Evolutionary conservation across 345 rosid species (phyloP).

Genomic region (Eucalyptus cloeziana): DNA sequence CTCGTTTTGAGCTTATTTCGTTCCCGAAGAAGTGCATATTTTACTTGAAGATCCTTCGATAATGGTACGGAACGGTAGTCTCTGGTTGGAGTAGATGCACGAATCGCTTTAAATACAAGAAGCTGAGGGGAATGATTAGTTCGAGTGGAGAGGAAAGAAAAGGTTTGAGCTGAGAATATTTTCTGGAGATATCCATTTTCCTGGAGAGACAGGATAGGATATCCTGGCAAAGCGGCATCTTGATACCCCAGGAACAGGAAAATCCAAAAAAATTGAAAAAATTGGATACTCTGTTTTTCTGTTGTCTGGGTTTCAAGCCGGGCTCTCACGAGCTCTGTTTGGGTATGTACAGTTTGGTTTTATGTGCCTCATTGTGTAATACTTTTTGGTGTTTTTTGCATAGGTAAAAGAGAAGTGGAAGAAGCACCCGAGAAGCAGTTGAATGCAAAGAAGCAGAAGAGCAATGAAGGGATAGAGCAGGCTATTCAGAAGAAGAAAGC

Average conservation of each 20-base stretch:
- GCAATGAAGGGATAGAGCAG: constrained; percentile 16
- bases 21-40: background rate
- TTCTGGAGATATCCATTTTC: too few relatives aligned
- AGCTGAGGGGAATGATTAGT: background rate
- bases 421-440: constrained; percentile 35
- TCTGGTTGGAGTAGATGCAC: too few relatives aligned
- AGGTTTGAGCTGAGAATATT: too few relatives aligned
- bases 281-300: background rate
- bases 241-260: background rate
- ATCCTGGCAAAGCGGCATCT: background rate
- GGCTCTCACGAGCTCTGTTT: background rate
- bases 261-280: background rate
- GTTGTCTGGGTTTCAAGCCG: background rate
- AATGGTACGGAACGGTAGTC: background rate
- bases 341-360: background rate
- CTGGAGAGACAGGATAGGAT: too few relatives aligned
- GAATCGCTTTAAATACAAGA: too few relatives aligned
- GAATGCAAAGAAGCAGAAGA: constrained; percentile 61
- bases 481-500: constrained; percentile 34
- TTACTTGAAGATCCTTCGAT: background rate
- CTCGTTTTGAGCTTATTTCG: background rate
- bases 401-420: constrained; percentile 73
- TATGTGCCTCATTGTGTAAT: background rate
- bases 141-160: background rate
- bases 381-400: background rate